A percentile compares a stretch with the other conserved stretches of the same genome.
phyloP scores from a whole-genome alignment of 2,329 filamentous ascomycete genomes.

The Fusarium subglutinans region DNA sequence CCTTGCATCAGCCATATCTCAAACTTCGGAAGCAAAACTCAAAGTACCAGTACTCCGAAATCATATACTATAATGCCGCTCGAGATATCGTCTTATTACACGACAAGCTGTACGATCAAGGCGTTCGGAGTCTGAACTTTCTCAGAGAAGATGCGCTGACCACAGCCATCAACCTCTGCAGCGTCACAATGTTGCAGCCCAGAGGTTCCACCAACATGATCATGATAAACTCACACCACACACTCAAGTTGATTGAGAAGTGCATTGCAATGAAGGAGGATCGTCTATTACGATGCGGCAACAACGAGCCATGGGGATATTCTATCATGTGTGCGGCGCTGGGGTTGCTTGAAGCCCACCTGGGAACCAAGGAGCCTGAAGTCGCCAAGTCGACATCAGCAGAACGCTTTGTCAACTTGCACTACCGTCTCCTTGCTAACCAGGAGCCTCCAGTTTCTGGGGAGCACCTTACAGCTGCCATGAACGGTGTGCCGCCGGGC shows the following conservation, averaged over 20 bases:
- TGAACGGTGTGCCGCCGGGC: slow-evolving; percentile 37
- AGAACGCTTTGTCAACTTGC: slow-evolving; percentile 67
- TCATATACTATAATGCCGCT: slow-evolving; percentile 70
- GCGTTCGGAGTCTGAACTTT: slow-evolving; percentile 67
- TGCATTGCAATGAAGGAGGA: slow-evolving; percentile 70
- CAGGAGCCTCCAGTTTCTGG: slow-evolving; percentile 58
- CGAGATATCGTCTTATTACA: slow-evolving; percentile 70
- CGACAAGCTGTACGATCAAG: slow-evolving; percentile 67
- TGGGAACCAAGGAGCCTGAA: slow-evolving; percentile 65
- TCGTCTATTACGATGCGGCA: slow-evolving; percentile 67
- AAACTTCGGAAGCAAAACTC: slow-evolving; percentile 68
- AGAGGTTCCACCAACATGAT: slow-evolving; percentile 68
- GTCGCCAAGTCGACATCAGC: slow-evolving; percentile 67
- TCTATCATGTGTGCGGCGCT: slow-evolving; percentile 70
- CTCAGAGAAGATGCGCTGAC: slow-evolving; percentile 68
- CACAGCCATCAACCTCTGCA: slow-evolving; percentile 68
- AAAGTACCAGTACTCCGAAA: slow-evolving; percentile 70
- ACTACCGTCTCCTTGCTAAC: slow-evolving; percentile 65
- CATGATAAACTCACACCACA: slow-evolving; percentile 69
- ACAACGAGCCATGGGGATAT: slow-evolving; percentile 72
- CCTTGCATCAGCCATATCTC: slow-evolving; percentile 68
- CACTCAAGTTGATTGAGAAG: slow-evolving; percentile 68
- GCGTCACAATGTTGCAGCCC: slow-evolving; percentile 68
- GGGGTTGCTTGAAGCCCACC: slow-evolving; percentile 67
- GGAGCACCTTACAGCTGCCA: slow-evolving; percentile 38